These are phyloP conservation scores for Rosa persica DNA, from an alignment of 306 rosid species.

Conservation along the genomic window DNA sequence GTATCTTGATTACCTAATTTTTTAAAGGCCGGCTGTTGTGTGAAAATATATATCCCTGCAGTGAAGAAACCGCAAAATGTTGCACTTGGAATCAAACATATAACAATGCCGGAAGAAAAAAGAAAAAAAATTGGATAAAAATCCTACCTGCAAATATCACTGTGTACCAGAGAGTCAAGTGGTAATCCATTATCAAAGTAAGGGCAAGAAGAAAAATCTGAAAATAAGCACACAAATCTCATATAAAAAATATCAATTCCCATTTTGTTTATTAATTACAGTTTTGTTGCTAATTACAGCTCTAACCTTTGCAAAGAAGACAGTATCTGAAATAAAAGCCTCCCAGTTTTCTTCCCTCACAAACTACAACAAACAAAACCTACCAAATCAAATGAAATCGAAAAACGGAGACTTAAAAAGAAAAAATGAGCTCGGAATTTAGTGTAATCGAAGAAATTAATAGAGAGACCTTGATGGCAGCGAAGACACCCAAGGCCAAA, in stretches of 20 bases:
- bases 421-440: background rate
- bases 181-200: slow-evolving; percentile 68
- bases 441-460: background rate
- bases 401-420: too few species aligned
- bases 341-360: slow-evolving; percentile 86
- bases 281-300: background rate
- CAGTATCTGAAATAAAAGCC: slow-evolving; percentile 57
- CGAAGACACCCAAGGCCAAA: slow-evolving; percentile 54
- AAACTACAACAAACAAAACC: slow-evolving; percentile 43
- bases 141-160: slow-evolving; percentile 64
- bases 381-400: background rate
- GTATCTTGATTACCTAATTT: slow-evolving; percentile 54
- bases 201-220: slow-evolving; percentile 77
- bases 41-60: slow-evolving; percentile 69
- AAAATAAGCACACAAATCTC: slow-evolving; percentile 18
- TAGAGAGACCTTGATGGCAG: slow-evolving; percentile 58
- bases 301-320: slow-evolving; percentile 75
- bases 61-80: slow-evolving; percentile 21
- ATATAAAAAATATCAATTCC: background rate
- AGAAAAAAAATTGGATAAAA: slow-evolving; percentile 14
- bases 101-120: background rate
- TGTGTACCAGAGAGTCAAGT: slow-evolving; percentile 75
- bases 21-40: slow-evolving; percentile 75
- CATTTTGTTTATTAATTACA: background rate
- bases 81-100: background rate